phyloP scores from a whole-genome alignment of 306 rosid genomes.

The Gastrolobium bilobum region DNA sequence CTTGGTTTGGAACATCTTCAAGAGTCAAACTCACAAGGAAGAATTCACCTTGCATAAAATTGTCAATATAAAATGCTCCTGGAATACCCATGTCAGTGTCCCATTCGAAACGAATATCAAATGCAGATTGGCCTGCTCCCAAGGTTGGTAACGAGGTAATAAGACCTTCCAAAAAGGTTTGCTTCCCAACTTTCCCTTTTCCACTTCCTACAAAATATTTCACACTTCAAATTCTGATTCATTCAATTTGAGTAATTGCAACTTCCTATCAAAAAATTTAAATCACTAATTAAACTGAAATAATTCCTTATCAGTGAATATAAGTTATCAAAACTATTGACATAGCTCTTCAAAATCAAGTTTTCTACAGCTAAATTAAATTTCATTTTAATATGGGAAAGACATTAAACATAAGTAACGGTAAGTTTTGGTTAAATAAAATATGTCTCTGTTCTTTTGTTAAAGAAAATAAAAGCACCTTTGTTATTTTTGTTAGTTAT shows the following conservation, averaged over 20 bases:
- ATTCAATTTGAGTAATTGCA: neutral
- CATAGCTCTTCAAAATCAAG: too few species aligned
- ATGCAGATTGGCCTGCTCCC: conserved; percentile 57
- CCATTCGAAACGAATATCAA: conserved; percentile 62
- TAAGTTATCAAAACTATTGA: too few species aligned
- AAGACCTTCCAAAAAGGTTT: conserved; percentile 66
- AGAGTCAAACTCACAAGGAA: conserved; percentile 69
- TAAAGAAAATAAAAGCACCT: too few species aligned
- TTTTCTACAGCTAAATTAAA: too few species aligned
- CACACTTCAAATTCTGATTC: neutral
- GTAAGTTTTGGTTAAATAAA: too few species aligned
- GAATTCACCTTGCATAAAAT: conserved; percentile 66
- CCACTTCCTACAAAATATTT: conserved; percentile 54
- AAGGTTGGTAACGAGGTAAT: conserved; percentile 53
- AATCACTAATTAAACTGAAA: too few species aligned
- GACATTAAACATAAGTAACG: too few species aligned
- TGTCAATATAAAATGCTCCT: conserved; percentile 66
- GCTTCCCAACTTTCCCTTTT: conserved; percentile 69
- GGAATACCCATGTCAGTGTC: conserved; percentile 63
- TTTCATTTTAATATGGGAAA: too few species aligned
- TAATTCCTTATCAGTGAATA: too few species aligned
- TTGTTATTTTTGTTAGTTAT: too few species aligned
- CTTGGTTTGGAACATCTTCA: conserved; percentile 62
- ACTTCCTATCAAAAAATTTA: too few species aligned
- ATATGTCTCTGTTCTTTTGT: too few species aligned